phyloP scores from a whole-genome alignment of 805 yeast species.

The Myxozyma kluyveri region DNA sequence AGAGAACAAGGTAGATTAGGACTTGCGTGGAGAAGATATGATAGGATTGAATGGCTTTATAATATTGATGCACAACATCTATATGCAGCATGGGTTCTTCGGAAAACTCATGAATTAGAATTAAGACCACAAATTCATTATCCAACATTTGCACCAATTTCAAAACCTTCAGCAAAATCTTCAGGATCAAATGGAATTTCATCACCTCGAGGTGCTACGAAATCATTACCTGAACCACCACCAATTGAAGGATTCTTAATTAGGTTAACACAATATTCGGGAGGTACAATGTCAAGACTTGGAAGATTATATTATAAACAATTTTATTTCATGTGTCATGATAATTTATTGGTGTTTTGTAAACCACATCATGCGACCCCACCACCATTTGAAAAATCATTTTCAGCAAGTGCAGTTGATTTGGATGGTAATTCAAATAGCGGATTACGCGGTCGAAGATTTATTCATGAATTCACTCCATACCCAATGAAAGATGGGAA shows the following conservation, averaged over 20 bases:
- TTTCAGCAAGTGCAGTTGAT: slow-evolving; percentile 7
- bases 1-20: slow-evolving; percentile 43
- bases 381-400: slow-evolving; percentile 37
- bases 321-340: slow-evolving; percentile 62
- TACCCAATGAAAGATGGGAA: slow-evolving; percentile 53
- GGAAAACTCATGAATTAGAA: slow-evolving; percentile 56
- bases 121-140: slow-evolving; percentile 44
- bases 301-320: slow-evolving; percentile 50
- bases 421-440: not conserved
- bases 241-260: slow-evolving; percentile 81
- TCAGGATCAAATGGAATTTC: not conserved
- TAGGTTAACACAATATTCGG: slow-evolving; percentile 52
- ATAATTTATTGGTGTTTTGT: slow-evolving; percentile 59
- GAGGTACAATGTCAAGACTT: slow-evolving; percentile 39
- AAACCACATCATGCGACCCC: slow-evolving; percentile 59
- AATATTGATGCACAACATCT: slow-evolving; percentile 47
- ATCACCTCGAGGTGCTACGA: slow-evolving; percentile 23
- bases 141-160: slow-evolving; percentile 25
- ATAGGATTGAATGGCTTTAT: slow-evolving; percentile 68
- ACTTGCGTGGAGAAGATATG: slow-evolving; percentile 64
- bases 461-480: slow-evolving; percentile 49
- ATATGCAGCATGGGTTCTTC: slow-evolving; percentile 46
- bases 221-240: slow-evolving; percentile 52
- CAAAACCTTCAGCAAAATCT: slow-evolving; percentile 5
- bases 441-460: slow-evolving; percentile 13